Evolutionary conservation across 352 stramenopile species (phyloP).

Genomic region (Phytophthora rubi): DNA sequence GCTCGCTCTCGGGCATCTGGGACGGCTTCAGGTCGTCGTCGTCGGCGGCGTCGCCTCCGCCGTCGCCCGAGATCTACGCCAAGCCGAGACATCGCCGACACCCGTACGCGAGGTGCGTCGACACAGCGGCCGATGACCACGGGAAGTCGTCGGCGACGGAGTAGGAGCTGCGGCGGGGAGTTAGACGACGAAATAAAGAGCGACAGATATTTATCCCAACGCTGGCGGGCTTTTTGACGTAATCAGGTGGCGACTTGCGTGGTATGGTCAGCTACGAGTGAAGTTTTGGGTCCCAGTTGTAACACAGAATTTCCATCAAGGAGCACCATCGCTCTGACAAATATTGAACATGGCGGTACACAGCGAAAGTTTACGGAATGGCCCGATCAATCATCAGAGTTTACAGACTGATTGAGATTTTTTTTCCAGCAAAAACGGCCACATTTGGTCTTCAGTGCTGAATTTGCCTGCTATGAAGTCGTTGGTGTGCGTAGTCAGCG

Average conservation of each 20-base stretch:
- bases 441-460: neutral
- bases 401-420: no score
- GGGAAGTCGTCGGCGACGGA: neutral
- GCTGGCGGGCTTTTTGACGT: neutral
- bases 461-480: conserved; percentile 5
- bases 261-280: no score
- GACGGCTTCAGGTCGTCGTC: conserved; percentile 17
- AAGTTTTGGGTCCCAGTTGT: neutral
- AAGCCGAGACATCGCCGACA: conserved; percentile 24
- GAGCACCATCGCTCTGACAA: no score
- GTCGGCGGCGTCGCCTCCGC: conserved; percentile 9
- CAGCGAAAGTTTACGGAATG: no score
- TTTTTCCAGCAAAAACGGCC: neutral
- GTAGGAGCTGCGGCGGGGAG: neutral
- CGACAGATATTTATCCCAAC: conserved; percentile 30
- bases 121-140: neutral
- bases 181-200: conserved; percentile 22
- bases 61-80: conserved; percentile 37
- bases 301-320: no score
- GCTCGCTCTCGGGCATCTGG: conserved; percentile 36
- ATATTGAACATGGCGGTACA: no score
- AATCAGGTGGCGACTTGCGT: neutral
- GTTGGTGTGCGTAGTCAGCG: neutral
- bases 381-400: no score
- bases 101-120: neutral